Percentiles rank a stretch among this genome's conserved stretches.
phyloP scores from a whole-genome alignment of 2,329 filamentous ascomycete species.

The Microdochium nivale region DNA sequence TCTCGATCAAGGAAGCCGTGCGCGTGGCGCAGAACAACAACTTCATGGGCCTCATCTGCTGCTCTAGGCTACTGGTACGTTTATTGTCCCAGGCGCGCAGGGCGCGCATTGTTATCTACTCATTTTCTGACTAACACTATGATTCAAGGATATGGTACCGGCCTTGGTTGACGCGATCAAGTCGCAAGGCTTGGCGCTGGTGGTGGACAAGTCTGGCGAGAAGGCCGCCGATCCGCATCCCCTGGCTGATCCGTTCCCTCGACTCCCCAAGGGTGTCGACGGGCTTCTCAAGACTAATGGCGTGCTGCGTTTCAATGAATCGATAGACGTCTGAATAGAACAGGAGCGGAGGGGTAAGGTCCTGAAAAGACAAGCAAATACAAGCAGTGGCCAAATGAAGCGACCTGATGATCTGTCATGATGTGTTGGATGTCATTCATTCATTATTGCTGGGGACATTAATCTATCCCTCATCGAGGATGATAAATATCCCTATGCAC shows the following conservation, averaged over 20 bases:
- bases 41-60: conserved; percentile 94
- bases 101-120: too few relatives aligned
- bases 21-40: conserved; percentile 92
- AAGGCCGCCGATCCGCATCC: conserved; percentile 26
- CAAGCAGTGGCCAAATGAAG: neutral
- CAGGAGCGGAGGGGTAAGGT: conserved; percentile 15
- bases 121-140: neutral
- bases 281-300: conserved; percentile 80
- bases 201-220: conserved; percentile 74
- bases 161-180: conserved; percentile 91
- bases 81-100: too few relatives aligned
- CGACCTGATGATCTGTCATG: conserved; percentile 5
- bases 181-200: conserved; percentile 82
- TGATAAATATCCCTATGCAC: conserved; percentile 35
- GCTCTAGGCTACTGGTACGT: conserved; percentile 74
- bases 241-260: conserved; percentile 41
- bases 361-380: conserved; percentile 1
- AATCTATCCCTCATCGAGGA: neutral
- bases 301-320: conserved; percentile 86
- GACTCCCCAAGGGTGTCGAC: conserved; percentile 74
- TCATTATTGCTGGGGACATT: neutral
- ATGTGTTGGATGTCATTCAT: neutral
- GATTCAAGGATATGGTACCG: conserved; percentile 76
- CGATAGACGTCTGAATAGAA: conserved; percentile 74
- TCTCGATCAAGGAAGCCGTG: conserved; percentile 91